Percentiles rank a stretch among this genome's conserved stretches.
phyloP scores from a whole-genome alignment of 352 stramenopile species.

The Pythium brachiatum region DNA sequence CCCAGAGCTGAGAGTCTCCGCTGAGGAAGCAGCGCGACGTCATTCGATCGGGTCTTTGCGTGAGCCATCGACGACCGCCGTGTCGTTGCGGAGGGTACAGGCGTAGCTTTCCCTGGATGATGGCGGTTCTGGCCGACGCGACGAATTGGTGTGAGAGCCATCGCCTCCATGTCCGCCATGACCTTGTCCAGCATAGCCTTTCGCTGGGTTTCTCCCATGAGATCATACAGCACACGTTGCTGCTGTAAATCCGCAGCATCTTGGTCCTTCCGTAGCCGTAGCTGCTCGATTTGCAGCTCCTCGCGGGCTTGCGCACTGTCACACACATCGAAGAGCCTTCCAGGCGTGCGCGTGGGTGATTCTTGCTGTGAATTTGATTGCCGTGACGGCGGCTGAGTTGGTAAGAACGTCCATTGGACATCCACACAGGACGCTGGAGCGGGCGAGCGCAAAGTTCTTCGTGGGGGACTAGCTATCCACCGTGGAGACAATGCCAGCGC shows the following conservation, averaged over 20 bases:
- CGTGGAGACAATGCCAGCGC: conserved; percentile 13
- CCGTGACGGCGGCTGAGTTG: conserved; percentile 16
- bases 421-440: conserved; percentile 12
- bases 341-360: background rate
- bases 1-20: conserved; percentile 37
- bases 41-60: background rate
- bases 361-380: background rate
- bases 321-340: conserved; percentile 11
- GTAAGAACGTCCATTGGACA: conserved; percentile 60
- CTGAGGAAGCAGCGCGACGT: conserved; percentile 32
- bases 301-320: conserved; percentile 12
- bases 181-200: conserved; percentile 58
- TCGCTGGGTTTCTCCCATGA: conserved; percentile 60
- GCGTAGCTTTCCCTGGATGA: background rate
- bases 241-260: conserved; percentile 15
- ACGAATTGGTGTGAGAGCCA: conserved; percentile 23
- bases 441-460: background rate
- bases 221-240: conserved; percentile 40
- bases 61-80: conserved; percentile 5
- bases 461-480: background rate
- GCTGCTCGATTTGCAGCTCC: conserved; percentile 27
- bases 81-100: background rate
- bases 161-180: conserved; percentile 64
- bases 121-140: background rate
- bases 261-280: conserved; percentile 8